Evolutionary conservation across 2,329 filamentous ascomycete species (phyloP), one percentile per base, ranked within the genome.

Genomic region (Colletotrichum cereale): DNA sequence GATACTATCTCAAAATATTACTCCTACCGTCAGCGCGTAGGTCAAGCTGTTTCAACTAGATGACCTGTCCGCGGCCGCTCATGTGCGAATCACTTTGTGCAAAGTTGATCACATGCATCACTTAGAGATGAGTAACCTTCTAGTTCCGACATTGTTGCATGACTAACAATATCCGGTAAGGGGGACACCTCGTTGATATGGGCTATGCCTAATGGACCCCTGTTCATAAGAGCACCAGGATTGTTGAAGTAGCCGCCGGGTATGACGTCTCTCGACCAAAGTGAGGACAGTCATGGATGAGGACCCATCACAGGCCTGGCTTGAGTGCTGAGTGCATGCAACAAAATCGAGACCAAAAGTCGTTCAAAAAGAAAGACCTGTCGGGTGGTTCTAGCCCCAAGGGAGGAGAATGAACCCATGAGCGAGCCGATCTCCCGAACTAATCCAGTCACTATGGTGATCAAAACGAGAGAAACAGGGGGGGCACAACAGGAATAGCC

Each of bases 161-260:
- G 42, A 62, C 42, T 38, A n/a, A 34, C 24, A 14, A 44, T 38
- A 16, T 34, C 31, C 8, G n/a, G 31, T 50, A 21, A 18, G 58
- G 50, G 58, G 42, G 26, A 31, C 44, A 48, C 14, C 40, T 62
- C 47, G 26, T 62, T 31, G 50, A 62, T 50, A n/a, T 38, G 58
- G 47, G 44, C 7, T 24, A 14, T 14, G 34, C 5, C 34, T 38
- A 38, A 50, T 21, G 6, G 7, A 44, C 34, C 42, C 42, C 44
- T 50, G 42, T 21, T 48, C 29, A 50, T 50, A 38, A 24, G 7
- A 62, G 26, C 12, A n/a, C 42, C 14, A 24, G 38, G 58, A 14
- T 14, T 21, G 12, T 6, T 36, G 10, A 31, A 26, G 42, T 21
- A 16, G n/a, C 29, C 21, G 14, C 14, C 11, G 11, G 21, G 47